These are phyloP conservation scores for Acacia confusa DNA, from an alignment of 306 rosid genomes.

Conservation along the genomic window DNA sequence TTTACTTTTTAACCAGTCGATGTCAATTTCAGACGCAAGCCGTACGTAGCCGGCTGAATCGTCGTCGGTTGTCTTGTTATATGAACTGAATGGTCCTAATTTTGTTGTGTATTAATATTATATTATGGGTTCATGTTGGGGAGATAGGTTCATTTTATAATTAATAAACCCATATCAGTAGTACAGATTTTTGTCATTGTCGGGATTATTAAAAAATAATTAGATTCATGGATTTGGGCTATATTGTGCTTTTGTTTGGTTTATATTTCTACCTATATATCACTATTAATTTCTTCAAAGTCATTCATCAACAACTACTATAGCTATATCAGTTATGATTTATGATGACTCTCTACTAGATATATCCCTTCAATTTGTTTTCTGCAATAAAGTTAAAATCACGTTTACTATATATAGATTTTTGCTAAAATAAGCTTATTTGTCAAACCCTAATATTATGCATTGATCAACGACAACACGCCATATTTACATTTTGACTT, in stretches of 20 bases:
- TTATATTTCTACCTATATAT: not conserved
- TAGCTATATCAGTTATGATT: not conserved
- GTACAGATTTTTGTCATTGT: not conserved
- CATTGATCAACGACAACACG: not conserved
- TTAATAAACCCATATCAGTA: not conserved
- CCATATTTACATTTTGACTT: not conserved
- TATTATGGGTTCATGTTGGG: not conserved
- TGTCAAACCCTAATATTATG: not conserved
- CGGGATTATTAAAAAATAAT: not conserved
- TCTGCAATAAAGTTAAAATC: not conserved
- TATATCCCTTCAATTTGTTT: not conserved
- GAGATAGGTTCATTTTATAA: slow-evolving; percentile 1
- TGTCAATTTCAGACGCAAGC: not conserved
- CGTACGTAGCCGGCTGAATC: not conserved
- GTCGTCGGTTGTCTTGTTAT: not conserved
- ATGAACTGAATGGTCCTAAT: not conserved
- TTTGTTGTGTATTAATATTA: not conserved
- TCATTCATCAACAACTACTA: not conserved
- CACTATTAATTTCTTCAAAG: not conserved
- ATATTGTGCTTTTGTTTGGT: not conserved
- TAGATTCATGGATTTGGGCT: not conserved
- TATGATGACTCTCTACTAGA: not conserved
- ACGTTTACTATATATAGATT: not conserved
- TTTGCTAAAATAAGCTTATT: not conserved
- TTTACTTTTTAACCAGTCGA: too few species aligned